Evolutionary conservation across 805 yeast genomes (phyloP).

Genomic region (Metschnikowia picachoensis): DNA sequence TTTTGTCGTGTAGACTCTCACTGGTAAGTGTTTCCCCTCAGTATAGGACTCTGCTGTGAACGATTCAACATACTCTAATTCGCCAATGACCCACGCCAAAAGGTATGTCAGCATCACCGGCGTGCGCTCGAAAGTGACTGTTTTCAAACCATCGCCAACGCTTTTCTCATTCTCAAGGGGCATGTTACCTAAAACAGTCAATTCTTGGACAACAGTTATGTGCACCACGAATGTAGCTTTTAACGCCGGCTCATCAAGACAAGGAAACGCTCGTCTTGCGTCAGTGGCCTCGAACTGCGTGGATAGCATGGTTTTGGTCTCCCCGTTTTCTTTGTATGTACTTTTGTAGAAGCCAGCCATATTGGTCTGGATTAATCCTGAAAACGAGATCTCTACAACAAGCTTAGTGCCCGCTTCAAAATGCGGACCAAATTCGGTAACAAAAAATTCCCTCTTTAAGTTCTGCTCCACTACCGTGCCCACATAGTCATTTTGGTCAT

Average conservation of each 20-base stretch:
- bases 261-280: conserved; percentile 57
- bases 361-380: conserved; percentile 47
- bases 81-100: conserved; percentile 57
- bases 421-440: conserved; percentile 49
- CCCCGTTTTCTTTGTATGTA: conserved; percentile 37
- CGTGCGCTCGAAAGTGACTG: conserved; percentile 41
- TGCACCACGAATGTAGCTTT: conserved; percentile 54
- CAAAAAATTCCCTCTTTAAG: conserved; percentile 59
- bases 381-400: conserved; percentile 31
- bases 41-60: conserved; percentile 36
- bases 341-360: conserved; percentile 58
- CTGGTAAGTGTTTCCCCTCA: conserved; percentile 41
- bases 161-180: conserved; percentile 30
- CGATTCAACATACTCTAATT: conserved; percentile 50
- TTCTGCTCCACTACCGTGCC: conserved; percentile 29
- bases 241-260: conserved; percentile 52
- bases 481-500: conserved; percentile 25
- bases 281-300: conserved; percentile 61
- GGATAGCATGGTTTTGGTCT: conserved; percentile 38
- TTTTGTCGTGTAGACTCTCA: conserved; percentile 50
- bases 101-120: conserved; percentile 56
- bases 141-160: conserved; percentile 14
- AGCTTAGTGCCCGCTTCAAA: conserved; percentile 25
- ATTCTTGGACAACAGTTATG: conserved; percentile 27
- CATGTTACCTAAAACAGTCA: conserved; percentile 47